Evolutionary conservation across 768 basidiomycete species (phyloP).

Genomic region (Arthromyces matolae): DNA sequence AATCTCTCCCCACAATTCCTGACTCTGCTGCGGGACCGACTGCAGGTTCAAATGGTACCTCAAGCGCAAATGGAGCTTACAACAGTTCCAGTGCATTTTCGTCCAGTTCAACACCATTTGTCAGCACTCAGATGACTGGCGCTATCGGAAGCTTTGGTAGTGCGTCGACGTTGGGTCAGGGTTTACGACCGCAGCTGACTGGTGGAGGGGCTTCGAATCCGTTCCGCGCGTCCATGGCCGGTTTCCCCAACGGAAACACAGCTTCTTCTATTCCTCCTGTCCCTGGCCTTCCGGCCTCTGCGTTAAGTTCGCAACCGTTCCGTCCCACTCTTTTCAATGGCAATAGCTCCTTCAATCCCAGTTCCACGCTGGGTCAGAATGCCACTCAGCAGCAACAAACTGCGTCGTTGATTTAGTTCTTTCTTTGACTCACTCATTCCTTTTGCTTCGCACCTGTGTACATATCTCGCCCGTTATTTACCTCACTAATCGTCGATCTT

Average conservation of each 20-base stretch:
- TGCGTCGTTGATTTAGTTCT: slow-evolving; percentile 45
- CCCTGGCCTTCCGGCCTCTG: slow-evolving; percentile 12
- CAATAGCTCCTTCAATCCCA: slow-evolving; percentile 20
- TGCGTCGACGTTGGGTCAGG: slow-evolving; percentile 40
- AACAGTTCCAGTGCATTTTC: slow-evolving; percentile 6
- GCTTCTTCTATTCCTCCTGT: slow-evolving; percentile 17
- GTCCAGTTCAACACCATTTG: slow-evolving; percentile 15
- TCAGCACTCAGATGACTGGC: slow-evolving; percentile 33
- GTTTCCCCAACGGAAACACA: slow-evolving; percentile 7
- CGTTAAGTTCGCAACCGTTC: slow-evolving; percentile 12
- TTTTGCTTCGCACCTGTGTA: too few species aligned
- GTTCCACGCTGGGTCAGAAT: slow-evolving; percentile 20
- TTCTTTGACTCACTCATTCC: slow-evolving; percentile 7
- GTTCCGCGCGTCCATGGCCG: slow-evolving; percentile 61
- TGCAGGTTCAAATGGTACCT: slow-evolving; percentile 17
- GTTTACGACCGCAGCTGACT: slow-evolving; percentile 60
- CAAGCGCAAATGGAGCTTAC: slow-evolving; percentile 12
- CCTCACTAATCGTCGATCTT: slow-evolving; percentile 16
- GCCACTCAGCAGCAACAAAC: slow-evolving; percentile 40
- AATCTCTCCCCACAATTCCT: slow-evolving; percentile 71
- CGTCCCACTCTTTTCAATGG: slow-evolving; percentile 14
- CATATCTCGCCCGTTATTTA: slow-evolving; percentile 15
- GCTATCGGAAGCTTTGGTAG: slow-evolving; percentile 35
- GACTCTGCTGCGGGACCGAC: slow-evolving; percentile 53
- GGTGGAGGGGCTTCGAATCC: slow-evolving; percentile 61